Evolutionary conservation across 169 alveolate species (phyloP), one percentile per base, ranked within the genome.

Genomic region (Plasmodium gaboni): DNA sequence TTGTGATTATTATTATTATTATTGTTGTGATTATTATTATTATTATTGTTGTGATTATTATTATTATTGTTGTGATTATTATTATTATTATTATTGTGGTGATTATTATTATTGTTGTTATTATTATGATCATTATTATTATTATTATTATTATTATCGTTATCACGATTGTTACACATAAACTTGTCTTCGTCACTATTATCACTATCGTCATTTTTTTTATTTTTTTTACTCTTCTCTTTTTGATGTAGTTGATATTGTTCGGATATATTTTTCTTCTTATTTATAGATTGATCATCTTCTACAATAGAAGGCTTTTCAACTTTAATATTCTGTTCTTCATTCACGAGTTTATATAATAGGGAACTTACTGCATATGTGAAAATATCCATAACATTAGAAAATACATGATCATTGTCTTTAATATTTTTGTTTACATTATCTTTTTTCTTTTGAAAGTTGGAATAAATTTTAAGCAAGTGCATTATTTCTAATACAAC

Each of bases 371-470:
- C 28, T 4, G 92, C 87, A 53, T 71, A 60, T 4, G 92, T 60
- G 26, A 86, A 86, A n/a, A 53, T 73, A 26, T 59, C 87, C 26
- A 72, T 72, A 24, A 86, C 76, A 9, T 51, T 38, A 6, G 68
- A 28, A 38, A 86, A 86, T 17, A 72, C 74, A 51, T 59, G 57
- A 9, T 86, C 57, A 17, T 1, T 12, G 22, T 46, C 59, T 55
- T 28, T 22, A 9, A 12, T 13, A 38, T 65, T 65, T 76, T 64
- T 19, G n/a, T 38, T 51, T 10, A 28, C 17, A 32, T 15, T 7
- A 38, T 78, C 92, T 65, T 71, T 86, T 55, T 74, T 71, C 63
- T 86, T 86, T 64, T 86, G 92, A 60, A 70, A 86, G 72, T 19
- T 59, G 1, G 74, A 32, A 6, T 71, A 59, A 2, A 86, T 65